Evolutionary conservation across 169 alveolate species (phyloP).

Genomic region (Eimeria sp.): DNA sequence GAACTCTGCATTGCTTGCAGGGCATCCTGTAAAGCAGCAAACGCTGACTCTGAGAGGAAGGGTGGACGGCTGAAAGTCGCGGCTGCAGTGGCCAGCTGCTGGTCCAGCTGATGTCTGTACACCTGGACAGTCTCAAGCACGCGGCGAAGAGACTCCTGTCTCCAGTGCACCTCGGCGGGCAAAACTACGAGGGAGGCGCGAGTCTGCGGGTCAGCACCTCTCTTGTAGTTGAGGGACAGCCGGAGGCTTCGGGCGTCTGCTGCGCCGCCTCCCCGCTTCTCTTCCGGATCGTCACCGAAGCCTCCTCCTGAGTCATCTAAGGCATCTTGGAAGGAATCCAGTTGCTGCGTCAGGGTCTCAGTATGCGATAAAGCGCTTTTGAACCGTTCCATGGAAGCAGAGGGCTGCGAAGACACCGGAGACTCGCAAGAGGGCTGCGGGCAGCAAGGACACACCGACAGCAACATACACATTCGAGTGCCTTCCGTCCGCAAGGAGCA

Average conservation of each 20-base stretch:
- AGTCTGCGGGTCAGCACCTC: neutral
- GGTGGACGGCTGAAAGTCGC: slow-evolving; percentile 37
- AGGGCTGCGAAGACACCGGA: slow-evolving; percentile 1
- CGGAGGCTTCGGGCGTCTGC: slow-evolving; percentile 14
- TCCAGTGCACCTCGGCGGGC: slow-evolving; percentile 64
- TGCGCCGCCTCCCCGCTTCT: neutral
- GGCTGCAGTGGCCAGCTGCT: slow-evolving; percentile 19
- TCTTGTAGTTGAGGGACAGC: neutral
- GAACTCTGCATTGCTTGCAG: slow-evolving; percentile 50
- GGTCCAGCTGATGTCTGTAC: slow-evolving; percentile 52
- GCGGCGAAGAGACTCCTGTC: slow-evolving; percentile 41
- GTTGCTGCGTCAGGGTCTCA: slow-evolving; percentile 1
- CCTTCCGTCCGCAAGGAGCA: neutral
- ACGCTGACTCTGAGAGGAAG: slow-evolving; percentile 37
- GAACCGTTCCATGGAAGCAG: neutral
- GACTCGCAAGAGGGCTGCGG: neutral
- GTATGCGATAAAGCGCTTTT: slow-evolving; percentile 38
- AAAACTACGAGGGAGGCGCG: neutral
- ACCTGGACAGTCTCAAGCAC: slow-evolving; percentile 21
- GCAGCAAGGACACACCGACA: neutral
- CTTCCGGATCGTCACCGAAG: neutral
- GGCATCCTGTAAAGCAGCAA: slow-evolving; percentile 53
- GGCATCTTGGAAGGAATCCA: slow-evolving; percentile 22
- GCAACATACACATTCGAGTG: neutral
- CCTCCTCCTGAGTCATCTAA: neutral